A percentile compares a stretch with the other conserved stretches of the same genome.
Conservation (phyloP, 345 rosid genomes). For the Excoecaria cochinchinensis region DNA sequence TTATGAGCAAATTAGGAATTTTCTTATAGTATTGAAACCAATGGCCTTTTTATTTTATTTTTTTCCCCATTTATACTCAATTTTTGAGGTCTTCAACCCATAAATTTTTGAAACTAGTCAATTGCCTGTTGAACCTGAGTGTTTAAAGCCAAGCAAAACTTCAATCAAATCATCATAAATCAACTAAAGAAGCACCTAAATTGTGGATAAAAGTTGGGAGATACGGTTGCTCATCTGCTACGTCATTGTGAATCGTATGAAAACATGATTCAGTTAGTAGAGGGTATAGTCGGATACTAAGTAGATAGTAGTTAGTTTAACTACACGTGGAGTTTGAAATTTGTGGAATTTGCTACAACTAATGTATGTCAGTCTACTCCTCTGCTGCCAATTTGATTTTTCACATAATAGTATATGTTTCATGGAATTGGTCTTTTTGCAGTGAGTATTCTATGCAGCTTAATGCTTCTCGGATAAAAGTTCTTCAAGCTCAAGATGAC, state of each 20-base stretch:
- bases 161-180: neutral
- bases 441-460: constrained; percentile 99
- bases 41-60: too few species aligned
- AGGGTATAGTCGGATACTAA: too few species aligned
- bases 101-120: too few species aligned
- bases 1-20: neutral
- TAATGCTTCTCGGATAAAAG: constrained; percentile 91
- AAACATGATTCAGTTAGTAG: neutral
- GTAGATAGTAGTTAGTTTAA: neutral
- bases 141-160: neutral
- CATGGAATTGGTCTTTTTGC: constrained; percentile 16
- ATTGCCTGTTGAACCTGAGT: too few species aligned
- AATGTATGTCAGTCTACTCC: neutral
- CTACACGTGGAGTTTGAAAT: neutral
- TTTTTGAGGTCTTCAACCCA: too few species aligned
- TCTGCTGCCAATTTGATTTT: neutral
- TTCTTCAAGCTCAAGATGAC: constrained; percentile 97
- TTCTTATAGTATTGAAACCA: neutral
- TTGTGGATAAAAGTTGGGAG: neutral
- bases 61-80: too few species aligned
- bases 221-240: neutral
- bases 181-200: neutral
- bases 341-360: neutral
- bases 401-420: neutral
- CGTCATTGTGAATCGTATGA: neutral